Conservation (phyloP, 192 early-diverging fungal genomes). For the Paraglomus occultum region DNA sequence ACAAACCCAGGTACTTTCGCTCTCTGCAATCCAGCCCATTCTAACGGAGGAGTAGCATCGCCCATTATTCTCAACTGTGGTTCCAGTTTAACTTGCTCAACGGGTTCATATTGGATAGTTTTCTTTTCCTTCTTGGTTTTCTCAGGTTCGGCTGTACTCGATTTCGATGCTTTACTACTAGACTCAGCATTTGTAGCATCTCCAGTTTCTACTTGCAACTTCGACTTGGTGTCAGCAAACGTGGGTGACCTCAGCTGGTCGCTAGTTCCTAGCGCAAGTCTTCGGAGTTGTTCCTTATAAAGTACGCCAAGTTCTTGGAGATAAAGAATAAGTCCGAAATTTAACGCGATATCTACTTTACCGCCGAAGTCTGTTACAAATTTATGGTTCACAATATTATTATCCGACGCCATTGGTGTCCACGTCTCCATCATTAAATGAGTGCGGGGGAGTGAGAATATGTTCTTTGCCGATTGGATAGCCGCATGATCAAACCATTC, state of each 20-base stretch:
- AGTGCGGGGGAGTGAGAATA: conserved; percentile 42
- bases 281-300: conserved; percentile 40
- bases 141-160: background rate
- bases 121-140: conserved; percentile 1
- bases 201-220: background rate
- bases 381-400: conserved; percentile 34
- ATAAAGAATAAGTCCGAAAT: conserved; percentile 46
- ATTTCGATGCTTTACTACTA: background rate
- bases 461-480: conserved; percentile 24
- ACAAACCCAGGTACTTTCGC: conserved; percentile 45
- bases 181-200: background rate
- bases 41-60: conserved; percentile 53
- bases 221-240: background rate
- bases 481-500: conserved; percentile 34
- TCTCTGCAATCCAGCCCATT: conserved; percentile 48
- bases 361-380: conserved; percentile 43
- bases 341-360: conserved; percentile 45
- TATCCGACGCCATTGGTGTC: conserved; percentile 4
- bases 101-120: conserved; percentile 17
- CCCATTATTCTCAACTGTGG: conserved; percentile 48
- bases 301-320: conserved; percentile 41
- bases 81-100: conserved; percentile 41
- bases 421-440: conserved; percentile 41
- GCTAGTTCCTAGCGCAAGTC: conserved; percentile 21
- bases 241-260: background rate